Evolutionary conservation across 768 basidiomycete species (phyloP), one percentile per base, ranked within the genome.

Genomic region (Filobasidium floriforme): DNA sequence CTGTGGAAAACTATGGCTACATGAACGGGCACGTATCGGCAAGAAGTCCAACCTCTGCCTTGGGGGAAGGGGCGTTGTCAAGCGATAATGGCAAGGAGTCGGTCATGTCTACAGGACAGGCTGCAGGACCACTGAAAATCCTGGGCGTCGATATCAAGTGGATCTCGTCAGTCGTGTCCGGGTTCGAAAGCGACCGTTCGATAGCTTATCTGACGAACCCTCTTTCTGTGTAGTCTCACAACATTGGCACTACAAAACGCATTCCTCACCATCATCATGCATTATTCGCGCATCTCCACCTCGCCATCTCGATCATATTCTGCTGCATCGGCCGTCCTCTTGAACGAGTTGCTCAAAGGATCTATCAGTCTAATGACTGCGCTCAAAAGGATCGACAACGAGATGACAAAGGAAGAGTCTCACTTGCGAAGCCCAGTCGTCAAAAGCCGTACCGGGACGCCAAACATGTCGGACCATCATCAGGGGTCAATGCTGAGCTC

Each of bases 341-440:
- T 96, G 80, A 93, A 89, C 80, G 94, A 98, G 80, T 84, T 97
- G 55, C 82, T 97, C 70, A 98, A 98, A 79, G 90, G 91, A 62
- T 80, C 83, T 54, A 92, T 98, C 72, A 96, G 93, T 7, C 81
- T 93, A 65, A 74, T 84, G 62, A 88, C 97, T 75, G 94, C 94
- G n/a, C 68, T 81, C 46, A 87, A 87, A 75, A 72, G 81, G 32
- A 79, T 79, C 84, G 87, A 71, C 80, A 85, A 61, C 54, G 72
- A 74, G 19, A 72, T 78, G 71, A 60, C 70, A 14, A 41, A 32
- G 26, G 60, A 57, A 41, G 67, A 68, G 19, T 26, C 41, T 1
- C 61, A 62, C 41, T 12, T 26, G 29, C 28, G 61, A 28, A 68
- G 67, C 54, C 64, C 64, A 12, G 49, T 40, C 12, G 44, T 57